phyloP scores from a whole-genome alignment of 306 rosid species.

The Echinosophora koreensis region DNA sequence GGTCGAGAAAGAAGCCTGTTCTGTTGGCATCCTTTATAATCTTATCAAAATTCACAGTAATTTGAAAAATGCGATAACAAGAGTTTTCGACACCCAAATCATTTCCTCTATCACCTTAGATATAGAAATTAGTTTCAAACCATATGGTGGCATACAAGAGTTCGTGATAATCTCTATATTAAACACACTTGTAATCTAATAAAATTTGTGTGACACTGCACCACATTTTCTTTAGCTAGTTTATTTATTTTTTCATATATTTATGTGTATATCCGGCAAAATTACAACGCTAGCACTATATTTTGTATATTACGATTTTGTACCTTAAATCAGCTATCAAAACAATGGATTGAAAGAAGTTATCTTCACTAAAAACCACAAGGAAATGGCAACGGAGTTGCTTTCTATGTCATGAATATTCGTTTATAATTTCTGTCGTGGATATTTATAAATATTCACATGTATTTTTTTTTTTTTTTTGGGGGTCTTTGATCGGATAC shows the following conservation, averaged over 20 bases:
- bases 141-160: not conserved
- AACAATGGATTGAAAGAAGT: not conserved
- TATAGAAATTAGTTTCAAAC: constrained; percentile 8
- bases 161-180: not conserved
- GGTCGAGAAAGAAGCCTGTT: too few relatives aligned
- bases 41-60: too few relatives aligned
- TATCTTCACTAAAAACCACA: not conserved
- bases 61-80: not conserved
- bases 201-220: not conserved
- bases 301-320: too few relatives aligned
- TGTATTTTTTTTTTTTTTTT: too few relatives aligned
- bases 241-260: too few relatives aligned
- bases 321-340: not conserved
- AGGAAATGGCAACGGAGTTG: too few relatives aligned
- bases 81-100: not conserved
- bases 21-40: too few relatives aligned
- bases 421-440: too few relatives aligned
- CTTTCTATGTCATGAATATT: too few relatives aligned
- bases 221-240: not conserved
- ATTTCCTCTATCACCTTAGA: not conserved
- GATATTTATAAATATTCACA: too few relatives aligned
- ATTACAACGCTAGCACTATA: not conserved
- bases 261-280: not conserved
- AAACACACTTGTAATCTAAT: not conserved
- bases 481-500: too few relatives aligned